Base-by-base conservation (phyloP, 1,284 basidiomycete genomes). In the Marasmius oreades region DNA sequence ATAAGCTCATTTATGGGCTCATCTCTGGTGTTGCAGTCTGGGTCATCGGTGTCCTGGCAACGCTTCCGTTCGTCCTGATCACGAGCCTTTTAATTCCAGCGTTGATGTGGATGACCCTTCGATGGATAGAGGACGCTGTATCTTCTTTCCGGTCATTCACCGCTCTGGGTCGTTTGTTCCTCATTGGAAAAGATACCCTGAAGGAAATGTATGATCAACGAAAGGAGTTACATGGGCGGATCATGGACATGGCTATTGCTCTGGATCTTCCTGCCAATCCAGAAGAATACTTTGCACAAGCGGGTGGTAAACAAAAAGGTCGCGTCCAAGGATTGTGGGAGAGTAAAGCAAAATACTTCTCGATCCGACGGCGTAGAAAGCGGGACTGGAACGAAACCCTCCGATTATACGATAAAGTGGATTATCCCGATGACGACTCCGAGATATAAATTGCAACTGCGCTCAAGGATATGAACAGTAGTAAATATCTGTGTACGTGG, bases 311-410 rank as follows among this genome's bases (percentile, higher is more conserved):
- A 64, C 80, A 90, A 67, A 88, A 90, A 68, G 90, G 89, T 2
- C 76, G 88, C 51, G 79, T 88, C 22, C 72, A 77, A 61, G 82
- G 81, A 11, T 63, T 69, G 3, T 88, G 90, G 90, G 84, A 85
- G 61, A 84, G 82, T 59, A 76, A 79, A 51, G 73, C 82, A 20
- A 80, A 82, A 60, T 93, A 93, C 65, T 93, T 93, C 66, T 92
- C 90, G 4, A 75, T 93, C 55, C 79, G 79, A 58, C 73, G 91
- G 60, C 73, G 91, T 64, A 75, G 92, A 63, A 93, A 93, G 70
- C 79, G 90, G 61, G 92, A 93, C 64, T 93, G 91, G 91, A 91
- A 92, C 64, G 91, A 93, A 72, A 90, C 85, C 2, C 71, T 93
- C 52, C 75, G 88, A 56, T 69, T 91, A 52, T 91, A 92, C 59